Base-by-base conservation (phyloP, 306 rosid genomes). In the Benincasa hispida region DNA sequence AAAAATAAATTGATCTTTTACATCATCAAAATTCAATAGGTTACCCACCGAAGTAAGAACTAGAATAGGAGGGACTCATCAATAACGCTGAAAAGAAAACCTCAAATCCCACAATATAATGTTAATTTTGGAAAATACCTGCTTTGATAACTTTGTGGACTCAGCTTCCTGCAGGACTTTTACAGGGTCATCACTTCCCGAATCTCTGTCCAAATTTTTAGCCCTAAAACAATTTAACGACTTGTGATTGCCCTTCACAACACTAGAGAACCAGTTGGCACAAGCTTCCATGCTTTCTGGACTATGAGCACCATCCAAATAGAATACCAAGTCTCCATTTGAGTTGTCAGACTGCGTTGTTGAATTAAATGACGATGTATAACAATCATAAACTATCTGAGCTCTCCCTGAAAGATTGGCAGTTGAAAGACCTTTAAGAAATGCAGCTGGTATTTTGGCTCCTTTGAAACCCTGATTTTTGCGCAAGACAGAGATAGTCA, bases 221-320 rank as follows among this genome's bases (percentile, higher is more conserved):
- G 41, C 25, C 66, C 47, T 74, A 42, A 24, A 50, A 79, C 84
- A 70, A 76, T 82, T 51, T 41, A 78, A 80, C 11, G 84, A 25
- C 65, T 70, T 72, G 51, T 81, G 80, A 68, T 80, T 68, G 45
- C 74, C 80, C 50, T 75, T 82, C 62, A 82, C 69, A 7, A 85
- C 90, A 74, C 72, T 74, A 77, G 83, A 79, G 83, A 86, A 87
- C 86, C 89, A 83, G 73, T 56, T 84, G 42, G 87, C 83, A 83
- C 86, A 87, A 80, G 82, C 91, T 69, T 88, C 95, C 86, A 91
- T 88, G 84, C 97, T 91, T 79, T 91, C 97, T 24, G 97, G 92
- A 84, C 92, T 91, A 77, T 89, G 97, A 85, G 95, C 97, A 72
- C 97, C 95, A 79, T 91, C 97, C 84, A 89, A 82, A 81, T 89